phyloP scores from a whole-genome alignment of 2,329 filamentous ascomycete genomes.

The Aureobasidium sp. region DNA sequence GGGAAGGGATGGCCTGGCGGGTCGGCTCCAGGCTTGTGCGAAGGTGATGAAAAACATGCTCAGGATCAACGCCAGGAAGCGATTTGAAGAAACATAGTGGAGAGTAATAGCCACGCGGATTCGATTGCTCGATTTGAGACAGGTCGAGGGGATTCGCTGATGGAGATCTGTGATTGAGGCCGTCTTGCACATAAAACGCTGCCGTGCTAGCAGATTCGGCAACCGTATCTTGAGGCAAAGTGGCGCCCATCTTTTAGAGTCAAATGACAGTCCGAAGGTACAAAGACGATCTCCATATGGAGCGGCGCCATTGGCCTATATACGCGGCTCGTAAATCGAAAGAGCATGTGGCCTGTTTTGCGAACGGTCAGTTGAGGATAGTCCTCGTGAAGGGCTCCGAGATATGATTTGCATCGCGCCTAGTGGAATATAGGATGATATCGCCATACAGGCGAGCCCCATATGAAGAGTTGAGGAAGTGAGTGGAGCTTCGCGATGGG shows the following conservation, averaged over 20 bases:
- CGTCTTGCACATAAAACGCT: background rate
- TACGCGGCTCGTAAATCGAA: background rate
- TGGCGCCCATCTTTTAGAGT: background rate
- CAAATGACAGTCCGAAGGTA: background rate
- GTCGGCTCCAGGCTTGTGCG: background rate
- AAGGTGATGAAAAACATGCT: background rate
- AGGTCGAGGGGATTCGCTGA: background rate
- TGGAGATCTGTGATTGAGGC: background rate
- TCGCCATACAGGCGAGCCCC: background rate
- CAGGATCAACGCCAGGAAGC: background rate
- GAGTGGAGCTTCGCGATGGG: background rate
- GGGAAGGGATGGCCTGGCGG: background rate
- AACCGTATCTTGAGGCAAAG: background rate
- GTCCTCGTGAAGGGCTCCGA: background rate
- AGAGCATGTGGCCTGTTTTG: background rate
- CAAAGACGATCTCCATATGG: background rate
- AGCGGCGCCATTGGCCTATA: background rate
- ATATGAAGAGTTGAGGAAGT: background rate
- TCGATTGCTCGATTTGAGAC: background rate
- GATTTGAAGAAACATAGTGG: background rate
- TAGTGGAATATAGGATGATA: background rate
- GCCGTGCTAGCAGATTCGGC: background rate
- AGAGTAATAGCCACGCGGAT: background rate
- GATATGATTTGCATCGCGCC: background rate
- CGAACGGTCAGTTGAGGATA: background rate